A percentile compares a stretch with the other conserved stretches of the same genome.
Evolutionary conservation across 768 basidiomycete genomes (phyloP).

Genomic region (Dictyophora rubrovolvata): DNA sequence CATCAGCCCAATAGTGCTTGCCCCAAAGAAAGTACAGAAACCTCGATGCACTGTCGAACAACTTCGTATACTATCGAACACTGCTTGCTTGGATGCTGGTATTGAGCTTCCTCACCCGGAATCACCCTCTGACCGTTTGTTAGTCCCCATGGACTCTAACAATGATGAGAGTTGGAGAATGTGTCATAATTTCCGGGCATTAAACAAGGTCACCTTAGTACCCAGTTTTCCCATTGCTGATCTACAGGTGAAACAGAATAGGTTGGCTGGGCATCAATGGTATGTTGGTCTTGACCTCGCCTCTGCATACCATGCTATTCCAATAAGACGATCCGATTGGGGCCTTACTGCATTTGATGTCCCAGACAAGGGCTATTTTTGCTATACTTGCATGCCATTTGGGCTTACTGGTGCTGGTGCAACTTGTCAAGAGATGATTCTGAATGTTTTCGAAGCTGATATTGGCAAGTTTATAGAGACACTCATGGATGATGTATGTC

Average conservation of each 20-base stretch:
- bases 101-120: too few species aligned
- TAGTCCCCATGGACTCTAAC: too few species aligned
- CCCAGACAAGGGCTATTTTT: not conserved
- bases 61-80: too few species aligned
- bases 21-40: too few species aligned
- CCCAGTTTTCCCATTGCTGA: constrained; percentile 22
- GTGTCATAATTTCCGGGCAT: constrained; percentile 27
- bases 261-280: constrained; percentile 27
- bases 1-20: too few species aligned
- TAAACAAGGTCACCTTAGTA: constrained; percentile 17
- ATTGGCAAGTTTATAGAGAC: constrained; percentile 9
- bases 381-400: constrained; percentile 14
- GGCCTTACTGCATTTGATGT: constrained; percentile 10
- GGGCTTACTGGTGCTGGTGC: constrained; percentile 10
- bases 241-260: constrained; percentile 29
- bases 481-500: constrained; percentile 21
- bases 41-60: too few species aligned
- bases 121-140: too few species aligned
- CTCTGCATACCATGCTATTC: constrained; percentile 8
- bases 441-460: constrained; percentile 9
- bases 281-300: constrained; percentile 14
- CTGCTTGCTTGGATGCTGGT: too few species aligned
- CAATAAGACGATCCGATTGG: not conserved
- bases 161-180: constrained; percentile 20
- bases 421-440: constrained; percentile 14